Conservation (phyloP, 352 stramenopile genomes). For the Phytophthora citrophthora region DNA sequence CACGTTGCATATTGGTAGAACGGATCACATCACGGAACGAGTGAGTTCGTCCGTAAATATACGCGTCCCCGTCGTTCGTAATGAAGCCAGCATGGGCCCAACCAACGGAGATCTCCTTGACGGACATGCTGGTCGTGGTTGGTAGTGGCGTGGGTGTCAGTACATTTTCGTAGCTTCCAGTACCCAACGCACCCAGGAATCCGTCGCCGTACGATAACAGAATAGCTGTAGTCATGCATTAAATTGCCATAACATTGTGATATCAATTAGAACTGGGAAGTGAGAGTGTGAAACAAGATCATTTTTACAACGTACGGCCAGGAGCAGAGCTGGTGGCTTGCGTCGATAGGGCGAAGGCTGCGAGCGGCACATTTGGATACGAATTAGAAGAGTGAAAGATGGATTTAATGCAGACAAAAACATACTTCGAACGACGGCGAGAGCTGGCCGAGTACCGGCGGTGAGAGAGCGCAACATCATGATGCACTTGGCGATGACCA, state of each 20-base stretch:
- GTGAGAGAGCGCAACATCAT: conserved; percentile 35
- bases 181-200: conserved; percentile 78
- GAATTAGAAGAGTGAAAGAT: background rate
- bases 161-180: conserved; percentile 68
- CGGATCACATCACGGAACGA: conserved; percentile 88
- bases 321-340: conserved; percentile 14
- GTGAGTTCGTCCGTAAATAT: conserved; percentile 79
- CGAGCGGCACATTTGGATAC: conserved; percentile 5
- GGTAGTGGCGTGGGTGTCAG: conserved; percentile 48
- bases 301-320: conserved; percentile 28
- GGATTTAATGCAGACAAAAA: background rate
- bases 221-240: conserved; percentile 25
- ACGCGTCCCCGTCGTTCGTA: conserved; percentile 69
- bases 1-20: conserved; percentile 83
- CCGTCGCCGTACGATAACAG: conserved; percentile 83
- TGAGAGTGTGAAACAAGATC: background rate
- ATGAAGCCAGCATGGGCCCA: conserved; percentile 84
- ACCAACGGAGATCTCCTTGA: conserved; percentile 74
- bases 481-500: conserved; percentile 5
- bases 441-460: conserved; percentile 8
- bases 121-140: conserved; percentile 47
- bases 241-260: background rate
- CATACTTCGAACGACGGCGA: conserved; percentile 32
- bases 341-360: conserved; percentile 31
- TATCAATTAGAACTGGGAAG: background rate